Conservation (phyloP, 208 protist species). For the Leishmania gerbilli region DNA sequence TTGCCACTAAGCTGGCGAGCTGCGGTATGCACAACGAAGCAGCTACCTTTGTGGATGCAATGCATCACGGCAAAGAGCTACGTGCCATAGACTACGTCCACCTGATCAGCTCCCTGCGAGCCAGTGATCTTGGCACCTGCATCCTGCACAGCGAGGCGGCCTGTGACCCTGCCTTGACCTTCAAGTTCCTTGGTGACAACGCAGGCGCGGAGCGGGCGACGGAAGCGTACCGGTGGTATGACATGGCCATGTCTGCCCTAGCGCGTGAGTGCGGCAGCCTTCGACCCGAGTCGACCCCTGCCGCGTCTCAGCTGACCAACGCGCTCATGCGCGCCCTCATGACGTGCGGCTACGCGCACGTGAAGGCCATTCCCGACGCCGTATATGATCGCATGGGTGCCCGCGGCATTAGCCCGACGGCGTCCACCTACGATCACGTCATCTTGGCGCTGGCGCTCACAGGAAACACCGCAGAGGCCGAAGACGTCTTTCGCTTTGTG, state of each 20-base stretch:
- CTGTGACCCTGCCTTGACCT: constrained; percentile 75
- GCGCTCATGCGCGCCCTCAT: constrained; percentile 76
- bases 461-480: constrained; percentile 78
- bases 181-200: constrained; percentile 75
- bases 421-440: constrained; percentile 80
- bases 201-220: constrained; percentile 76
- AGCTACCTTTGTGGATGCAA: constrained; percentile 41
- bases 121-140: constrained; percentile 42
- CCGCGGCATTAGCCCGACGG: constrained; percentile 68
- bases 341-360: constrained; percentile 78
- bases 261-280: constrained; percentile 11
- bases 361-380: constrained; percentile 57
- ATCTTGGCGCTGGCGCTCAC: constrained; percentile 68
- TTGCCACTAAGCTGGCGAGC: constrained; percentile 48
- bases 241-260: constrained; percentile 55
- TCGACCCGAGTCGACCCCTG: constrained; percentile 36
- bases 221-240: constrained; percentile 79
- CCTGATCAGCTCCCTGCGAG: constrained; percentile 53
- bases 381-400: constrained; percentile 87
- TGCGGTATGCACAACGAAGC: constrained; percentile 70
- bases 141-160: constrained; percentile 70
- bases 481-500: constrained; percentile 75
- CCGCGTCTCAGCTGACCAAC: constrained; percentile 71
- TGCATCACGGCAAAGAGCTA: constrained; percentile 53
- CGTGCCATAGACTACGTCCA: constrained; percentile 49